A percentile compares a stretch with the other conserved stretches of the same genome.
These are phyloP conservation scores for Russula vinacea DNA, from an alignment of 768 basidiomycete species.

Conservation along the genomic window DNA sequence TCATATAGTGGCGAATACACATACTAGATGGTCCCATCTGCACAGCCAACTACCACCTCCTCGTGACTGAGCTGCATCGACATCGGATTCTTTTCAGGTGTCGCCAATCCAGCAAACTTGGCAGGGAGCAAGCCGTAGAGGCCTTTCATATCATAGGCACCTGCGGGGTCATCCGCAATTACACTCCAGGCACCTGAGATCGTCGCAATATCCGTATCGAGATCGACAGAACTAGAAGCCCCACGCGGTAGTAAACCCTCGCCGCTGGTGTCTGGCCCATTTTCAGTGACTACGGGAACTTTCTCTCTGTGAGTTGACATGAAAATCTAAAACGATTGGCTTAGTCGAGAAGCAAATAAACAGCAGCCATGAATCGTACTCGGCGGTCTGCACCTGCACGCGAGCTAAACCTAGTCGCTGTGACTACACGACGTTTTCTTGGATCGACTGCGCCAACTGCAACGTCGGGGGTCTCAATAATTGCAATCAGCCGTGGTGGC, in stretches of 20 bases:
- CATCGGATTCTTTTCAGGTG: slow-evolving; percentile 93
- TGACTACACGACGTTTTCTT: slow-evolving; percentile 76
- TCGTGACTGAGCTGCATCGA: slow-evolving; percentile 89
- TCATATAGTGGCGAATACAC: slow-evolving; percentile 34
- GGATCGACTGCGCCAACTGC: slow-evolving; percentile 89
- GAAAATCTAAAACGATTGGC: slow-evolving; percentile 52
- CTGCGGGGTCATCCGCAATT: slow-evolving; percentile 45
- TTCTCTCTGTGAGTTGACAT: slow-evolving; percentile 78
- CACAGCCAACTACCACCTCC: slow-evolving; percentile 87
- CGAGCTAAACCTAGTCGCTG: slow-evolving; percentile 84
- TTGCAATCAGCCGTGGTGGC: slow-evolving; percentile 76
- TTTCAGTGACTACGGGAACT: slow-evolving; percentile 35
- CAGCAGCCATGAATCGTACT: slow-evolving; percentile 44
- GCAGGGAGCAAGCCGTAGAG: slow-evolving; percentile 57
- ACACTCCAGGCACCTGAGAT: slow-evolving; percentile 75
- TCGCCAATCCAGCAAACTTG: slow-evolving; percentile 76
- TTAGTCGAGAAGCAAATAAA: slow-evolving; percentile 8
- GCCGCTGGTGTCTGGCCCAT: slow-evolving; percentile 31
- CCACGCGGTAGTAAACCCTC: slow-evolving; percentile 23
- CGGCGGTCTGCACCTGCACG: slow-evolving; percentile 76
- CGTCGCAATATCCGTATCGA: slow-evolving; percentile 62
- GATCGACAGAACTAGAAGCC: slow-evolving; percentile 48
- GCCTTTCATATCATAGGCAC: slow-evolving; percentile 50
- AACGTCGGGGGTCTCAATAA: slow-evolving; percentile 85
- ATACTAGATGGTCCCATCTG: slow-evolving; percentile 89